These are phyloP conservation scores for Triglochin maritima DNA, from an alignment of 106 monocot genomes.

Conservation along the genomic window DNA sequence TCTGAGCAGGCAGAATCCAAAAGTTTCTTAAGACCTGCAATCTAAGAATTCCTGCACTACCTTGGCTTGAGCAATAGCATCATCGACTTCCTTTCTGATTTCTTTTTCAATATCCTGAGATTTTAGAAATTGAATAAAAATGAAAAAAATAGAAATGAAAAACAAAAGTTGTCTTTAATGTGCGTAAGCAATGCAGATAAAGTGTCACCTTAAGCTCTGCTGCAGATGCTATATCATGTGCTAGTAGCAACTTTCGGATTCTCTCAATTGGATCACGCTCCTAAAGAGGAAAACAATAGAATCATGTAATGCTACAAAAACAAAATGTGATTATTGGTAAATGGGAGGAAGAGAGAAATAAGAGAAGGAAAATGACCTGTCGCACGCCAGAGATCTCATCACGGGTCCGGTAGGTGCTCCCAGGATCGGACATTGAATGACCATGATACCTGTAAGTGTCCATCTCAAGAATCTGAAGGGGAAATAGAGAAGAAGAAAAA, in stretches of 20 bases:
- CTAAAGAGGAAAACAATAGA: constrained; percentile 1
- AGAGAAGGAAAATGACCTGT: constrained; percentile 37
- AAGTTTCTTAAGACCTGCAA: background rate
- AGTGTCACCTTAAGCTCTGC: constrained; percentile 70
- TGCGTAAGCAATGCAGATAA: background rate
- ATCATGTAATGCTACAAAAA: too few species aligned
- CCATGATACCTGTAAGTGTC: constrained; percentile 97
- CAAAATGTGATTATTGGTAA: background rate
- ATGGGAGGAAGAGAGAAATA: background rate
- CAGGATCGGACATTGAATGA: constrained; percentile 98
- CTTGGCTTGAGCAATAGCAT: constrained; percentile 62
- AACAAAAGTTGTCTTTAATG: background rate
- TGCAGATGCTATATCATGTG: constrained; percentile 61
- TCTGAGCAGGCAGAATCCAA: background rate
- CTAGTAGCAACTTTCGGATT: constrained; percentile 70
- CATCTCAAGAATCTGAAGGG: constrained; percentile 75
- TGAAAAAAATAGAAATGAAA: background rate
- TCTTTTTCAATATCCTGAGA: constrained; percentile 56
- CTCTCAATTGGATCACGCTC: constrained; percentile 63
- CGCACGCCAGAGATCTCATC: constrained; percentile 84
- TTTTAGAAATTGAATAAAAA: background rate
- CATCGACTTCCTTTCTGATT: constrained; percentile 51
- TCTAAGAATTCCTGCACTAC: constrained; percentile 16
- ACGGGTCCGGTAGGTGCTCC: constrained; percentile 94
- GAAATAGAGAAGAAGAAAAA: background rate